phyloP scores from a whole-genome alignment of 768 basidiomycete species.

The Naganishia friedmannii region DNA sequence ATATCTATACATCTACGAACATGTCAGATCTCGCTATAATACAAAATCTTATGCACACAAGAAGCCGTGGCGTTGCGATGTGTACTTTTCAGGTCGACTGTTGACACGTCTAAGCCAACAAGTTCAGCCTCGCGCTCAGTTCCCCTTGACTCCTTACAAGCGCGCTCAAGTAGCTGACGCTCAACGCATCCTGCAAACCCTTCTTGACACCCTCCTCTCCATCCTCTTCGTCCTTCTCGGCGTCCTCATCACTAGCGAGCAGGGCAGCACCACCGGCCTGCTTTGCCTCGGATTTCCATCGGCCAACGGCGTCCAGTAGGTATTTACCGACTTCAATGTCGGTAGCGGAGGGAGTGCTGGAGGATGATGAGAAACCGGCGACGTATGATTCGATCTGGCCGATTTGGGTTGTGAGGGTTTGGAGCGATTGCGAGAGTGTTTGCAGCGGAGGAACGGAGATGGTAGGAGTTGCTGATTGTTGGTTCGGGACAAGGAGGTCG shows the following conservation, averaged over 20 bases:
- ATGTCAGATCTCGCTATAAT: constrained; percentile 16
- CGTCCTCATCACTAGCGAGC: constrained; percentile 56
- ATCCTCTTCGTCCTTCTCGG: constrained; percentile 59
- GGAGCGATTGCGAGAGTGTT: constrained; percentile 70
- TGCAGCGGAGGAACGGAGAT: constrained; percentile 64
- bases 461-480: constrained; percentile 36
- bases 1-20: constrained; percentile 18
- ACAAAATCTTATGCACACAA: background rate
- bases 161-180: constrained; percentile 91
- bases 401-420: constrained; percentile 70
- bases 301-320: constrained; percentile 70
- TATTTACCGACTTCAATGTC: constrained; percentile 85
- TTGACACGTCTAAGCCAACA: constrained; percentile 54
- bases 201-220: constrained; percentile 55
- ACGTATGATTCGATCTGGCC: constrained; percentile 84
- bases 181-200: constrained; percentile 71
- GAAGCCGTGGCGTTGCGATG: background rate
- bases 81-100: background rate
- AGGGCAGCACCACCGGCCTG: constrained; percentile 19
- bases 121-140: constrained; percentile 78
- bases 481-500: constrained; percentile 61
- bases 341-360: constrained; percentile 58
- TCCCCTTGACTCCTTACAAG: constrained; percentile 90
- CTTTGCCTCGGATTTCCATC: constrained; percentile 41
- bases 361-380: constrained; percentile 71